Evolutionary conservation across 192 early-diverging fungal genomes (phyloP).

Genomic region (Entomortierella parvispora): DNA sequence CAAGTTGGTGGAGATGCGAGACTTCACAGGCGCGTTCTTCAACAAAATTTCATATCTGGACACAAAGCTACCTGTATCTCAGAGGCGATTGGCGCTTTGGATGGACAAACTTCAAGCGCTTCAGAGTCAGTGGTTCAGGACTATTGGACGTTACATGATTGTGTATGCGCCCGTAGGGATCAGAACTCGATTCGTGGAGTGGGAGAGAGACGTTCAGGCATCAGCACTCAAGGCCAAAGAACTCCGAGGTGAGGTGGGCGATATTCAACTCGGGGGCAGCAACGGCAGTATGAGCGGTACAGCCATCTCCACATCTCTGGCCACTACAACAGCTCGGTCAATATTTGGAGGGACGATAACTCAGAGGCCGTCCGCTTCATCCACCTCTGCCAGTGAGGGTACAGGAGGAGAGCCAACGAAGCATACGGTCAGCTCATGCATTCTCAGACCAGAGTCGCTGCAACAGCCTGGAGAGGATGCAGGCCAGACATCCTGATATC

Average conservation of each 20-base stretch:
- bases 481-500: no score
- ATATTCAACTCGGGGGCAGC: conserved; percentile 8
- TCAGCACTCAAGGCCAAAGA: conserved; percentile 33
- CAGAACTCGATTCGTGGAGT: conserved; percentile 25
- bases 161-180: conserved; percentile 33
- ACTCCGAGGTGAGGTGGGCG: conserved; percentile 24
- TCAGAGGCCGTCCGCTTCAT: no score
- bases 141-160: conserved; percentile 39
- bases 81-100: conserved; percentile 32
- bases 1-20: conserved; percentile 42
- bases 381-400: no score
- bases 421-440: no score
- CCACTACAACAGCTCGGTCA: no score
- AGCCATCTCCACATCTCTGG: no score
- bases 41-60: conserved; percentile 50
- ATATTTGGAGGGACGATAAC: no score
- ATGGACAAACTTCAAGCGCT: conserved; percentile 46
- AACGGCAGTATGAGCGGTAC: neutral
- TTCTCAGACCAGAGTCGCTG: no score
- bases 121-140: conserved; percentile 43
- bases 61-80: conserved; percentile 45
- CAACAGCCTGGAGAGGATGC: no score
- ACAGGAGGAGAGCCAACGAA: no score
- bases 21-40: conserved; percentile 49
- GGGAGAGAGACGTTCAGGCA: conserved; percentile 33